Conservation (phyloP, 148 eudicot genomes). For the Amaranthus palmeri region DNA sequence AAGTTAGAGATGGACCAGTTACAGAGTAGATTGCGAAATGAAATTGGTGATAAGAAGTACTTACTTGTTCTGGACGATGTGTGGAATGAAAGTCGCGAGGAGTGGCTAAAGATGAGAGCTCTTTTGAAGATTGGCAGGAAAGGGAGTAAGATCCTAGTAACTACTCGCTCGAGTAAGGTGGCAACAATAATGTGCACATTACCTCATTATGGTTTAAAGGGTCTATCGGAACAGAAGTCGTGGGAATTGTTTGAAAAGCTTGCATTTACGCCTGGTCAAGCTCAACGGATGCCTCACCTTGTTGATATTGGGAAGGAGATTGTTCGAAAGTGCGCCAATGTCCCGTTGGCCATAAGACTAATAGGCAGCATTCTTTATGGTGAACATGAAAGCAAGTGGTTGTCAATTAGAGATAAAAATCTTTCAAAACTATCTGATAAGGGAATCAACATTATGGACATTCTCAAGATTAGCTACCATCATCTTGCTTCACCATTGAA, state of each 20-base stretch:
- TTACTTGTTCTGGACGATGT: no score
- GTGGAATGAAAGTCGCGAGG: no score
- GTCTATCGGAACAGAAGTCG: constrained; percentile 14
- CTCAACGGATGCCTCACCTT: not conserved
- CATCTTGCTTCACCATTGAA: constrained; percentile 13
- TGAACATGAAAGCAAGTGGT: constrained; percentile 12
- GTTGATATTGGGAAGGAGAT: constrained; percentile 18
- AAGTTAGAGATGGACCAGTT: no score
- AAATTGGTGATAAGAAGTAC: no score
- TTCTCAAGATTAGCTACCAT: constrained; percentile 23
- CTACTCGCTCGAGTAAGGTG: not conserved
- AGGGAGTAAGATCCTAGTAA: constrained; percentile 16
- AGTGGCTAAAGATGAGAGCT: no score
- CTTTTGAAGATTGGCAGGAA: constrained; percentile 12
- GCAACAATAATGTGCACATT: not conserved
- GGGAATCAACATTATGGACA: constrained; percentile 6
- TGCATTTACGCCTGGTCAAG: constrained; percentile 18
- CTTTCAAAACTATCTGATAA: not conserved
- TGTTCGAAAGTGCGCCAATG: constrained; percentile 14
- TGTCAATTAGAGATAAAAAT: not conserved
- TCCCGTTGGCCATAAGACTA: constrained; percentile 18
- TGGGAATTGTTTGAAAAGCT: constrained; percentile 14
- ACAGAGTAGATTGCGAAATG: no score
- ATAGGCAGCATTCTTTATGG: constrained; percentile 15
- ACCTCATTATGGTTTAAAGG: not conserved